Conservation (phyloP, 2,329 filamentous ascomycete genomes). For the Clarireedia hainanense region DNA sequence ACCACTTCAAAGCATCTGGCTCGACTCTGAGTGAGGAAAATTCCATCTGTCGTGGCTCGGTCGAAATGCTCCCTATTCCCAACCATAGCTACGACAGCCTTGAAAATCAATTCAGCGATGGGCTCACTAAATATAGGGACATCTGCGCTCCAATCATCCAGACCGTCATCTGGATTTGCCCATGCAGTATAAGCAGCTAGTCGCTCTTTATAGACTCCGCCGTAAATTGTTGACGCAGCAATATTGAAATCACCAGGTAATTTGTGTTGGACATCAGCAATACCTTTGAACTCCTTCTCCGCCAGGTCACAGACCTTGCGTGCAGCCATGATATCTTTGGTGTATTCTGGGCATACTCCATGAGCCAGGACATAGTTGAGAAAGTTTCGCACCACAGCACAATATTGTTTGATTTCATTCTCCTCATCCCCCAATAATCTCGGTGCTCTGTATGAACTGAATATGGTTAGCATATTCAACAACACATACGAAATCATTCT, state of each 20-base stretch:
- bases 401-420: slow-evolving; percentile 48
- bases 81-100: slow-evolving; percentile 37
- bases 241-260: slow-evolving; percentile 76
- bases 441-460: slow-evolving; percentile 48
- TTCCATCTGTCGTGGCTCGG: slow-evolving; percentile 25
- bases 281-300: slow-evolving; percentile 55
- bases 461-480: slow-evolving; percentile 12
- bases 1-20: slow-evolving; percentile 55
- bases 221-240: slow-evolving; percentile 64
- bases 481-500: slow-evolving; percentile 26
- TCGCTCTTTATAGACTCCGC: slow-evolving; percentile 32
- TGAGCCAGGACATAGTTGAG: slow-evolving; percentile 81
- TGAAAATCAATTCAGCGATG: slow-evolving; percentile 36
- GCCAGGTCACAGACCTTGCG: slow-evolving; percentile 59
- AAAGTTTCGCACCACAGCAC: slow-evolving; percentile 72
- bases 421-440: slow-evolving; percentile 48
- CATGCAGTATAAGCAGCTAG: slow-evolving; percentile 13
- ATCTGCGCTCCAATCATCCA: slow-evolving; percentile 7
- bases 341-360: slow-evolving; percentile 77
- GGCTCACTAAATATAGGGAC: slow-evolving; percentile 26
- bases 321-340: slow-evolving; percentile 57
- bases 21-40: slow-evolving; percentile 38
- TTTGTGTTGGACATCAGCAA: slow-evolving; percentile 40
- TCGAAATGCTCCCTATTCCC: slow-evolving; percentile 28
- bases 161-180: slow-evolving; percentile 20